These are phyloP conservation scores for Xanthoparmelia taractica DNA, from an alignment of 495 filamentous ascomycete genomes.

Conservation along the genomic window DNA sequence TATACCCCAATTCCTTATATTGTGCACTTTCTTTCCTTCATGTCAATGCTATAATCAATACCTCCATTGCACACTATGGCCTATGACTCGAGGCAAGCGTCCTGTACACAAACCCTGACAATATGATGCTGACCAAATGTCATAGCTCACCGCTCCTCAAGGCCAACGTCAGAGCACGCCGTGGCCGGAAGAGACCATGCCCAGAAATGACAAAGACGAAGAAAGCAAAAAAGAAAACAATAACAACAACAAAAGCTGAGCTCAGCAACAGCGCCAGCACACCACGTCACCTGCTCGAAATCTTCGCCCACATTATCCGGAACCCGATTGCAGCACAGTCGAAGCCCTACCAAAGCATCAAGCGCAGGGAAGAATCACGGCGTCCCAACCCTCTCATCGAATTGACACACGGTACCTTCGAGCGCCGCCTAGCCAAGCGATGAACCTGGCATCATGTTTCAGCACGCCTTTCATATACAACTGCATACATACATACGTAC, in stretches of 20 bases:
- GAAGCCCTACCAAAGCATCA: not conserved
- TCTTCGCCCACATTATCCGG: not conserved
- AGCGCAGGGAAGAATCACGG: not conserved
- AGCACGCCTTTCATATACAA: too few species aligned
- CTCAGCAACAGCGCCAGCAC: not conserved
- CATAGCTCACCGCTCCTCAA: not conserved
- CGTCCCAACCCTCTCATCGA: not conserved
- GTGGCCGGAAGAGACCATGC: not conserved
- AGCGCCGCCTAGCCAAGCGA: not conserved
- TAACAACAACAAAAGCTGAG: not conserved
- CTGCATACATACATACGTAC: too few species aligned
- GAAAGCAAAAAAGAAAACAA: not conserved
- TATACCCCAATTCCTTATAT: too few species aligned
- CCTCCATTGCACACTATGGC: too few species aligned
- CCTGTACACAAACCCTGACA: too few species aligned
- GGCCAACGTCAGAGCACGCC: not conserved
- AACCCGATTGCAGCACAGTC: not conserved
- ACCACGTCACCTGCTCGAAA: not conserved
- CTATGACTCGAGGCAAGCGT: too few species aligned
- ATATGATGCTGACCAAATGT: not conserved
- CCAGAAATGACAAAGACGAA: too few species aligned
- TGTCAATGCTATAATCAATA: too few species aligned
- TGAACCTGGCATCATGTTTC: too few species aligned
- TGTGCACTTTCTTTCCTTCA: too few species aligned
- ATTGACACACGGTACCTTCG: not conserved